Evolutionary conservation across 2,329 filamentous ascomycete species (phyloP), one percentile per base, ranked within the genome.

Genomic region (Bipolaris cookei): DNA sequence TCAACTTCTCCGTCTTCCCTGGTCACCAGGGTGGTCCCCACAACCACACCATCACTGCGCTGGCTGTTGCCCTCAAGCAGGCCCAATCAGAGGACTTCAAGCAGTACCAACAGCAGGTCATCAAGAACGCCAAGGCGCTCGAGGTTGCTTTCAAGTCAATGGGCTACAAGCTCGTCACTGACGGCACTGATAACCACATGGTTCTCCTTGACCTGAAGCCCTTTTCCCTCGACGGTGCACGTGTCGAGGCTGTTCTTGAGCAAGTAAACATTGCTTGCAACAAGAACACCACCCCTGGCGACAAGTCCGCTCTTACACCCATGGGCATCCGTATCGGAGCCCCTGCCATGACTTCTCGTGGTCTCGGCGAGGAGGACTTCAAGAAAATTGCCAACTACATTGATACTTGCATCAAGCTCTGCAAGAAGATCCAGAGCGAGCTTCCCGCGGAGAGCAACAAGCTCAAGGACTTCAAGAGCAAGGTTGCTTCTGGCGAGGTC

Each of bases 1-100:
- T 99, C 84, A 99, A 99, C 84, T 93, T 96, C 79, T 98, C 95
- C 56, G 95, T 99, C 77, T 99, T 99, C 87, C 95, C 95, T 54
- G 95, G 95, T 61, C 95, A 99, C 83, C 95, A 99, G 83, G 95
- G 95, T 75, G 95, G 95, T 30, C 95, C 95, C 51, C 95, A 99
- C 86, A 99, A 99, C 84, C 95, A 99, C 87, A 99, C 95, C 76
- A 99, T 99, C 81, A 98, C 94, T 61, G 95, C 95, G 48, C 86
- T 99, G 62, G 89, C 95, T 34, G 95, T 99, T 57, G 95, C 95
- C 42, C 85, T 99, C 65, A 93, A 97, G 83, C 95, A 99, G 83
- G 94, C 95, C 21, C 88, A 92, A 68, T 89, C 87, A 49, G 87
- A 90, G 53, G 94, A 98, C 68, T 99, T 98, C 86, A 90, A 90